Percentiles rank a stretch among this genome's conserved stretches.
Evolutionary conservation across 345 rosid species (phyloP).

Genomic region (Citrus sinensis): DNA sequence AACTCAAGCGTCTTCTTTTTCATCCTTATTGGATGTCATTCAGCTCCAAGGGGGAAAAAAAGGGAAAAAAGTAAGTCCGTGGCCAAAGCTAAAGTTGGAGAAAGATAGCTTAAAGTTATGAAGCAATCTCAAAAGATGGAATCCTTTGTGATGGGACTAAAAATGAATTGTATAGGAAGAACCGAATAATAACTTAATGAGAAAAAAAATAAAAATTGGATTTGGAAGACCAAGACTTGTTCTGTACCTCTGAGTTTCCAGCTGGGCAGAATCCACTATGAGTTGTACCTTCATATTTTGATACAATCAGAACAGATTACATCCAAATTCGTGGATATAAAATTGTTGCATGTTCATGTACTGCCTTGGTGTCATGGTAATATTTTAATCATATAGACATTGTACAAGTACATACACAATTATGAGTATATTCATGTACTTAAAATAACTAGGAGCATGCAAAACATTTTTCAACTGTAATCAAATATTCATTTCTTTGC

Average conservation of each 20-base stretch:
- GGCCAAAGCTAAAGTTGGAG: neutral
- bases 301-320: neutral
- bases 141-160: neutral
- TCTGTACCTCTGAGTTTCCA: slow-evolving; percentile 1
- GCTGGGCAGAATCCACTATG: neutral
- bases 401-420: neutral
- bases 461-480: neutral
- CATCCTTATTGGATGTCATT: neutral
- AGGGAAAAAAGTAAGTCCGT: no score
- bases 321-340: neutral
- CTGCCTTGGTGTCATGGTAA: neutral
- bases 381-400: neutral
- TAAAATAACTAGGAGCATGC: neutral
- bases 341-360: neutral
- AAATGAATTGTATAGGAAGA: neutral
- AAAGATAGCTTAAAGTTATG: neutral
- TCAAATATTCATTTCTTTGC: neutral
- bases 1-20: neutral
- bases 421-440: neutral
- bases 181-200: neutral
- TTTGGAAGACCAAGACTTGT: neutral
- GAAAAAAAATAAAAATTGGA: no score
- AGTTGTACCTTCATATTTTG: neutral
- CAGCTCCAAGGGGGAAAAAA: neutral
- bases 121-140: slow-evolving; percentile 5